Percentiles rank a stretch among this genome's conserved stretches.
Evolutionary conservation across 2,329 filamentous ascomycete species (phyloP).

Genomic region (Phaeosphaeriaceae sp.): DNA sequence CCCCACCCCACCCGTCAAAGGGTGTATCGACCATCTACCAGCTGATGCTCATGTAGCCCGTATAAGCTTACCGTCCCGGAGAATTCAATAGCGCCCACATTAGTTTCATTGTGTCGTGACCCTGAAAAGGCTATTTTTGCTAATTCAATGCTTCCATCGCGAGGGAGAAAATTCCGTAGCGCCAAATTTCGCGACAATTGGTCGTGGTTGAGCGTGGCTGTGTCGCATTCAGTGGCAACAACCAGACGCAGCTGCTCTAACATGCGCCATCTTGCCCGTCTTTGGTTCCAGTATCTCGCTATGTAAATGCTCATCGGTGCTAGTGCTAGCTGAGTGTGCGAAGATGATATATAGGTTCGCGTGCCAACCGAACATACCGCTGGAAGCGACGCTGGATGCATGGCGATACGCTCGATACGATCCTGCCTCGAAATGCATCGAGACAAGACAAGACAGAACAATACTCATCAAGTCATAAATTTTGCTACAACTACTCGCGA

Average conservation of each 20-base stretch:
- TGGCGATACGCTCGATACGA: not conserved
- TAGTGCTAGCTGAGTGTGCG: not conserved
- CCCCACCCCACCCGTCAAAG: not conserved
- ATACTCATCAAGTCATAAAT: not conserved
- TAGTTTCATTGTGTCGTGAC: conserved; percentile 8
- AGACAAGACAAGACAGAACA: not conserved
- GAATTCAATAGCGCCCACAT: conserved; percentile 23
- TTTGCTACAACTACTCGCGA: not conserved
- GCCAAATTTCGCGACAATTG: not conserved
- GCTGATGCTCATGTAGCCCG: not conserved
- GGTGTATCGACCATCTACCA: not conserved
- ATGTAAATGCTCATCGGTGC: not conserved
- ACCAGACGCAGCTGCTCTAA: not conserved
- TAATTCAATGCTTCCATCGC: not conserved
- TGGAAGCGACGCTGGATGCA: not conserved
- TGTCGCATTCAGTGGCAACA: conserved; percentile 6
- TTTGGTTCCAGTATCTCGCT: not conserved
- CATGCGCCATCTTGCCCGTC: not conserved
- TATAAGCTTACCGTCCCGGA: conserved; percentile 10
- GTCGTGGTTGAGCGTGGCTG: conserved; percentile 12
- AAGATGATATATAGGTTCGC: not conserved
- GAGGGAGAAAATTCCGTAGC: conserved; percentile 1
- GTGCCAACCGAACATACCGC: not conserved
- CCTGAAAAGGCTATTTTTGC: conserved; percentile 18
- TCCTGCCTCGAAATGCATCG: not conserved